Conservation (phyloP, 2,329 filamentous ascomycete genomes). For the Septoria petroselini region DNA sequence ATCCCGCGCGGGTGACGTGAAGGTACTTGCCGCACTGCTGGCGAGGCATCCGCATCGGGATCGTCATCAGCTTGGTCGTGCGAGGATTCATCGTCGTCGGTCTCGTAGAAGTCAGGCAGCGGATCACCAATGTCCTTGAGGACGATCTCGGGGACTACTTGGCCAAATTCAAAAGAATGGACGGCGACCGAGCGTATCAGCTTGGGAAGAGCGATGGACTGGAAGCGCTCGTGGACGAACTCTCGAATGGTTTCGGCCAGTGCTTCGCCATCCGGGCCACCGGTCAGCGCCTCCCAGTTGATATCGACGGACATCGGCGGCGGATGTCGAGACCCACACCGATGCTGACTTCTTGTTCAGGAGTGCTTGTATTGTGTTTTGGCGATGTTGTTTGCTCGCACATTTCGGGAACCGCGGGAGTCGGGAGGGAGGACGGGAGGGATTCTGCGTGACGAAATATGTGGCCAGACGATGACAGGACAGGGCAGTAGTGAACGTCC, state of each 20-base stretch:
- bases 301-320: slow-evolving; percentile 88
- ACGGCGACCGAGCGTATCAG: slow-evolving; percentile 97
- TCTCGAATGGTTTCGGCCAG: slow-evolving; percentile 82
- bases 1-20: slow-evolving; percentile 15
- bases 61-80: slow-evolving; percentile 39
- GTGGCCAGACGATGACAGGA: too few relatives aligned
- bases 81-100: slow-evolving; percentile 63
- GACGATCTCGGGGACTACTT: slow-evolving; percentile 75
- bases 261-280: slow-evolving; percentile 78
- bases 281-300: slow-evolving; percentile 90
- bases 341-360: slow-evolving; percentile 1
- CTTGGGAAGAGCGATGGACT: slow-evolving; percentile 82
- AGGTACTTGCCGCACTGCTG: slow-evolving; percentile 12
- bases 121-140: slow-evolving; percentile 97
- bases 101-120: slow-evolving; percentile 92
- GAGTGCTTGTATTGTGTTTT: neutral
- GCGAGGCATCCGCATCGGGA: slow-evolving; percentile 3
- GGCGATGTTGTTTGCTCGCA: slow-evolving; percentile 1
- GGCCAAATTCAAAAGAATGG: slow-evolving; percentile 89
- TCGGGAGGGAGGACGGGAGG: neutral
- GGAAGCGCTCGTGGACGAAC: slow-evolving; percentile 95
- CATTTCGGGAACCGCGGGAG: neutral
- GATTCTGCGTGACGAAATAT: too few relatives aligned
- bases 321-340: neutral
- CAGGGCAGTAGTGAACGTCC: too few relatives aligned